Conservation (phyloP, 495 filamentous ascomycete genomes). For the Chaetomidium leptoderma region DNA sequence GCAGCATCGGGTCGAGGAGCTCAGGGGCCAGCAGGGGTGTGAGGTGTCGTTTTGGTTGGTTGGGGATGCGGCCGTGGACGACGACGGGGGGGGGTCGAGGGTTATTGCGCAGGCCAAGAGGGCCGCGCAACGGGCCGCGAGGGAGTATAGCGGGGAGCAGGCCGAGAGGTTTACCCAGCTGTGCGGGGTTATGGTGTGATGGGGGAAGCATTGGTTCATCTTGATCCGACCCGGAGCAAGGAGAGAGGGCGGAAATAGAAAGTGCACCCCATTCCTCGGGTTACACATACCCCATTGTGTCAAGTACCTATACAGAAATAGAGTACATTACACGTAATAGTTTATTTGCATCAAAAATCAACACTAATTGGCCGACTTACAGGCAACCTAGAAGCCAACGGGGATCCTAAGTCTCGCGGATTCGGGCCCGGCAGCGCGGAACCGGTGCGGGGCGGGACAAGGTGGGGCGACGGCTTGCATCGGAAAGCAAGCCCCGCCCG, state of each 20-base stretch:
- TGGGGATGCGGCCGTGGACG: not conserved
- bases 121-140: constrained; percentile 26
- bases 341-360: no score
- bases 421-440: not conserved
- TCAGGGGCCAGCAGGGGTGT: constrained; percentile 22
- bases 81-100: not conserved
- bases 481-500: not conserved
- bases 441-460: not conserved
- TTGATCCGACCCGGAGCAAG: no score
- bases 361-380: no score
- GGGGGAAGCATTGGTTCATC: no score
- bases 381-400: no score
- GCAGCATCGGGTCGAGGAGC: constrained; percentile 29
- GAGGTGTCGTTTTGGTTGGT: constrained; percentile 36
- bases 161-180: constrained; percentile 26
- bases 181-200: constrained; percentile 28
- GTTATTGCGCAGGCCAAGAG: constrained; percentile 27
- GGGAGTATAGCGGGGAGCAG: constrained; percentile 4
- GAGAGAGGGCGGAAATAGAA: no score
- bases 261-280: no score
- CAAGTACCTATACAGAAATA: no score
- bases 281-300: no score
- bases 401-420: no score
- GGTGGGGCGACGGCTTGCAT: not conserved
- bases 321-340: no score